phyloP scores from a whole-genome alignment of 106 monocot species.

The Amphibolis antarctica region DNA sequence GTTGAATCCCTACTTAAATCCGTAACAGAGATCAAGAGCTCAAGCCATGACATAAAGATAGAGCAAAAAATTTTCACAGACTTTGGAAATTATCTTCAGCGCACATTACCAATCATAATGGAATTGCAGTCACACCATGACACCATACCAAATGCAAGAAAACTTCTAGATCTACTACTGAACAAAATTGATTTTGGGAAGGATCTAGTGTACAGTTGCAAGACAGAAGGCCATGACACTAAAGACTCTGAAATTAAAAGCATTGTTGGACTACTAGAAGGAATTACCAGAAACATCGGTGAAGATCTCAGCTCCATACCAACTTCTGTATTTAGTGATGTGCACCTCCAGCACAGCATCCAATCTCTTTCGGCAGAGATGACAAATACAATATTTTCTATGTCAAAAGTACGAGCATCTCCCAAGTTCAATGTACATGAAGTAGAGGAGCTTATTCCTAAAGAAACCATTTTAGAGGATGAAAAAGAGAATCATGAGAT shows the following conservation, averaged over 20 bases:
- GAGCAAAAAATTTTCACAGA: slow-evolving; percentile 34
- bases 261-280: slow-evolving; percentile 30
- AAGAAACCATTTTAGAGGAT: neutral
- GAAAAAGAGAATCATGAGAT: neutral
- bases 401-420: neutral
- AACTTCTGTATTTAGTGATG: slow-evolving; percentile 17
- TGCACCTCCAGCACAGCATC: slow-evolving; percentile 17
- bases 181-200: slow-evolving; percentile 32
- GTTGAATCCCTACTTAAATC: neutral
- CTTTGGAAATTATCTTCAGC: slow-evolving; percentile 29
- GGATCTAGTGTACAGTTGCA: slow-evolving; percentile 31
- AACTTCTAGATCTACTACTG: slow-evolving; percentile 24
- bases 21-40: neutral
- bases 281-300: slow-evolving; percentile 29
- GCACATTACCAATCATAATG: slow-evolving; percentile 21
- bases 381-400: slow-evolving; percentile 18
- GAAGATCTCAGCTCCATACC: slow-evolving; percentile 37
- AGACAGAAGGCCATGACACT: neutral
- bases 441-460: neutral
- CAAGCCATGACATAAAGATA: neutral
- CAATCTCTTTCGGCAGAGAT: slow-evolving; percentile 36
- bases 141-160: slow-evolving; percentile 1
- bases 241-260: slow-evolving; percentile 13
- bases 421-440: no score
- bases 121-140: slow-evolving; percentile 27